phyloP scores from a whole-genome alignment of 345 rosid genomes.

The Erucastrum elatum region DNA sequence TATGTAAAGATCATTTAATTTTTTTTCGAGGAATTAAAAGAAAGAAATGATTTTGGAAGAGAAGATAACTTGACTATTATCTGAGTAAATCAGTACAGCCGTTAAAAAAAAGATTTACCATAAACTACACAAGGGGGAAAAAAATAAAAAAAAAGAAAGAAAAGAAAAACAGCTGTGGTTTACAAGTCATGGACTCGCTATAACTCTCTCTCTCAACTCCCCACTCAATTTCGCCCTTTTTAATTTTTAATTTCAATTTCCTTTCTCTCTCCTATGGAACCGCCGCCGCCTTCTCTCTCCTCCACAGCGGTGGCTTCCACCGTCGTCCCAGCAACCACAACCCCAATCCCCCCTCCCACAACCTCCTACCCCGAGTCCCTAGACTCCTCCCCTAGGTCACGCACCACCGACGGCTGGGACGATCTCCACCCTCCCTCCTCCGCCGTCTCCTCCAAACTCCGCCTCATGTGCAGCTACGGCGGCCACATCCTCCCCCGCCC shows the following conservation, averaged over 20 bases:
- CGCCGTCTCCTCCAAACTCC: slow-evolving; percentile 59
- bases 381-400: slow-evolving; percentile 85
- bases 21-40: not conserved
- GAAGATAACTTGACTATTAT: slow-evolving; percentile 1
- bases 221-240: not conserved
- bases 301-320: slow-evolving; percentile 11
- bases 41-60: not conserved
- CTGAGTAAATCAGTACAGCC: not conserved
- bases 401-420: slow-evolving; percentile 71
- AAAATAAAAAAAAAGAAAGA: not conserved
- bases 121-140: not conserved
- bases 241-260: not conserved
- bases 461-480: slow-evolving; percentile 92
- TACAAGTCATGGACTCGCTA: slow-evolving; percentile 37
- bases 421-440: slow-evolving; percentile 46
- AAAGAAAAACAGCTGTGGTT: slow-evolving; percentile 31
- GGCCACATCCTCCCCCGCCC: slow-evolving; percentile 92
- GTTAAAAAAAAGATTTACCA: not conserved
- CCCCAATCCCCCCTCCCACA: slow-evolving; percentile 15
- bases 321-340: slow-evolving; percentile 41
- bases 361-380: slow-evolving; percentile 54
- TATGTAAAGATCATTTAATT: not conserved
- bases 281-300: slow-evolving; percentile 37
- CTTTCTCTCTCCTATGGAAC: slow-evolving; percentile 30
- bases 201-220: slow-evolving; percentile 8